Conservation (phyloP, 179 eudicot genomes). For the Carnegiea gigantea region DNA sequence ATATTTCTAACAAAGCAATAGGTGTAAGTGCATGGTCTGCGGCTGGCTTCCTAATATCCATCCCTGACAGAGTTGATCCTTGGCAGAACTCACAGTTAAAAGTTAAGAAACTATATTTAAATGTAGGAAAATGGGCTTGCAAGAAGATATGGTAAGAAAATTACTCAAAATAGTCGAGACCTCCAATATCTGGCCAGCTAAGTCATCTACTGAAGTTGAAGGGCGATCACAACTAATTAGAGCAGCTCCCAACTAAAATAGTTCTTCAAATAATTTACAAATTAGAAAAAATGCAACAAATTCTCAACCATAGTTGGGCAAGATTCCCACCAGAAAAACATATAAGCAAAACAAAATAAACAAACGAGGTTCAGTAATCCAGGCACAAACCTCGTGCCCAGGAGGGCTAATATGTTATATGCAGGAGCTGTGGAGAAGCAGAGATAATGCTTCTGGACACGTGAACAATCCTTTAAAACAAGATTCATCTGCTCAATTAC, state of each 20-base stretch:
- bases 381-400: constrained; percentile 77
- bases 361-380: neutral
- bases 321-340: neutral
- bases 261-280: constrained; percentile 40
- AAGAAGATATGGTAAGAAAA: neutral
- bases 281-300: constrained; percentile 36
- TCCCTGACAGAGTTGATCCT: neutral
- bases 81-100: neutral
- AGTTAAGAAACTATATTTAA: neutral
- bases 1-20: neutral
- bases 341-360: neutral
- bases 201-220: constrained; percentile 63
- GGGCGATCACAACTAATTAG: constrained; percentile 49
- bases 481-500: constrained; percentile 59
- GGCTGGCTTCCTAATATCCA: neutral
- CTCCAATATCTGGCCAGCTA: constrained; percentile 82
- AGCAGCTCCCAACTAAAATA: constrained; percentile 85
- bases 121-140: constrained; percentile 7
- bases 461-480: constrained; percentile 75
- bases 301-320: constrained; percentile 5
- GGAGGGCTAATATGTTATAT: constrained; percentile 79
- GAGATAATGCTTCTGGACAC: constrained; percentile 68
- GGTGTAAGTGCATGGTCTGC: neutral
- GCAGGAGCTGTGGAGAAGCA: constrained; percentile 76
- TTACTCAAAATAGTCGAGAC: constrained; percentile 84